phyloP scores from a whole-genome alignment of 257 asterid genomes.

The Solanum chaucha region DNA sequence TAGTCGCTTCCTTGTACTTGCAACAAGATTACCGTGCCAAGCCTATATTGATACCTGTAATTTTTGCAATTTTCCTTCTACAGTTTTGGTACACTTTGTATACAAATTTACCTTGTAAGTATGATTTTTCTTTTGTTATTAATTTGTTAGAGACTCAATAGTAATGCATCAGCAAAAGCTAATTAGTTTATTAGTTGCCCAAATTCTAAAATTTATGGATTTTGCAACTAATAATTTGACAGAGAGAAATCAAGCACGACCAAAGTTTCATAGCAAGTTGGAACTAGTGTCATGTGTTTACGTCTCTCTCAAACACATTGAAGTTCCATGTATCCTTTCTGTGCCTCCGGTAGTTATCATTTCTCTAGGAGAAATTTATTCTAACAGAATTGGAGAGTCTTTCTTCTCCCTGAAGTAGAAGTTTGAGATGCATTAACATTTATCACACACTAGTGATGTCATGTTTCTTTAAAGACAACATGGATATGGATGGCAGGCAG shows the following conservation, averaged over 20 bases:
- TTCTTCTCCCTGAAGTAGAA: neutral
- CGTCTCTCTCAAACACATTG: neutral
- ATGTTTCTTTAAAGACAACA: neutral
- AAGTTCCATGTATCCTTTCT: neutral
- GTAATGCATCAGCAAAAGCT: neutral
- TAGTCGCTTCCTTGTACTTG: neutral
- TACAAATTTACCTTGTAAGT: neutral
- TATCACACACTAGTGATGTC: neutral
- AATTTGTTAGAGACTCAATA: neutral
- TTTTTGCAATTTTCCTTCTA: neutral
- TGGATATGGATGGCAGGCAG: neutral
- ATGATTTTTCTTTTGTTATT: neutral
- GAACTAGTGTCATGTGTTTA: neutral
- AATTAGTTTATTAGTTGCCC: neutral
- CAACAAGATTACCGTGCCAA: neutral
- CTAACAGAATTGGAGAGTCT: neutral
- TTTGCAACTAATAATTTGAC: neutral
- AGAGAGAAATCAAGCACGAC: neutral
- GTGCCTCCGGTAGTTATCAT: neutral
- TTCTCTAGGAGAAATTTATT: neutral
- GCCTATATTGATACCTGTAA: neutral
- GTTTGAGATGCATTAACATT: neutral
- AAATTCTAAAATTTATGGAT: neutral
- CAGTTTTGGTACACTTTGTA: neutral
- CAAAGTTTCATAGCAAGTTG: neutral